Conservation (phyloP, 106 monocot species). For the Cymbidium sinense region DNA sequence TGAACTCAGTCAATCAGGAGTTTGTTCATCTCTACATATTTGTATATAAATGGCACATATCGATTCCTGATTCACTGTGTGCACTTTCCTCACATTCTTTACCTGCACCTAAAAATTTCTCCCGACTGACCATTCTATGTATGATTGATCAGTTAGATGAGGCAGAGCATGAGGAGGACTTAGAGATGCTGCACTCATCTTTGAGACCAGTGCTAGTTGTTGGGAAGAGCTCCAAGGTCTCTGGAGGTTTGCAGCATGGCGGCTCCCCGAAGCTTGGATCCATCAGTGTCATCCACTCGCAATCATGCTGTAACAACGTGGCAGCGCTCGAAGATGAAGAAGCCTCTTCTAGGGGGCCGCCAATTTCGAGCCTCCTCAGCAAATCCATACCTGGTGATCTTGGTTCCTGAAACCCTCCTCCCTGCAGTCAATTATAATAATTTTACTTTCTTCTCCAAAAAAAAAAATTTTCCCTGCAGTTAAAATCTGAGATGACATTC, state of each 20-base stretch:
- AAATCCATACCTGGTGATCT: conserved; percentile 17
- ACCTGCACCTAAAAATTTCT: too few species aligned
- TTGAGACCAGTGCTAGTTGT: conserved; percentile 44
- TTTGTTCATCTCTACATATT: too few species aligned
- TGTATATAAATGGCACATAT: too few species aligned
- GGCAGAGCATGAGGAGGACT: conserved; percentile 57
- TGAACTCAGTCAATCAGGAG: too few species aligned
- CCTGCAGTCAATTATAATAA: neutral
- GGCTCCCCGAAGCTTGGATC: neutral
- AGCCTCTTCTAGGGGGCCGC: neutral
- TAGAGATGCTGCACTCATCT: conserved; percentile 56
- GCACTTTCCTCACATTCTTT: too few species aligned
- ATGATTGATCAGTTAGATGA: conserved; percentile 28
- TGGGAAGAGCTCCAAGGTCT: conserved; percentile 76
- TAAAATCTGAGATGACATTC: too few species aligned
- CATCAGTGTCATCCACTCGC: conserved; percentile 13
- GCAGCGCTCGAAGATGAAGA: neutral
- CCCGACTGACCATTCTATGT: neutral
- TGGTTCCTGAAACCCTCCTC: conserved; percentile 15
- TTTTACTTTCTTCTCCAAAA: too few species aligned
- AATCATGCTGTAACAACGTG: neutral
- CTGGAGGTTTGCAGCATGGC: conserved; percentile 19
- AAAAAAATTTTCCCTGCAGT: too few species aligned
- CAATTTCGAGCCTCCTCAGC: conserved; percentile 29
- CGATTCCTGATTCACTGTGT: too few species aligned